These are phyloP conservation scores for Gremmenia infestans DNA, from an alignment of 2,329 filamentous ascomycete species.

Conservation along the genomic window DNA sequence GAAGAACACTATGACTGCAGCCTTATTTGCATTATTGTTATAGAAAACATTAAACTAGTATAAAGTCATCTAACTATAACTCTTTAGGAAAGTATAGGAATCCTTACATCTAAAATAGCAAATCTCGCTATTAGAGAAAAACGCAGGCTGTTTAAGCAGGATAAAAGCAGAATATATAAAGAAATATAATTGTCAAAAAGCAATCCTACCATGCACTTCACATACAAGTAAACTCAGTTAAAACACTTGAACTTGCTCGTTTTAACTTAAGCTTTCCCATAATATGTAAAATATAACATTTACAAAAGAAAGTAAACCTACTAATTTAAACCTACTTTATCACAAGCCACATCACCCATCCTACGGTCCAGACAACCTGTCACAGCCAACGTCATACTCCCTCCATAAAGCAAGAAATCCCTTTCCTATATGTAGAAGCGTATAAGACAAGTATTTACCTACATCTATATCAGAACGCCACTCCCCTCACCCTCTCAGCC, in stretches of 20 bases:
- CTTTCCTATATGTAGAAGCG: not conserved
- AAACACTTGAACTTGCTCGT: not conserved
- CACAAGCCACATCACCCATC: not conserved
- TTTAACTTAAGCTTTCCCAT: too few species aligned
- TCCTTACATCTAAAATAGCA: too few species aligned
- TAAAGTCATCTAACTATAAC: too few species aligned
- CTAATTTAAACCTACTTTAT: not conserved
- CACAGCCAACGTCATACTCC: slow-evolving; percentile 1
- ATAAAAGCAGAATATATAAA: slow-evolving; percentile 24
- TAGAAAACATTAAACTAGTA: too few species aligned
- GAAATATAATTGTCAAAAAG: not conserved
- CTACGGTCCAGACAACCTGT: not conserved
- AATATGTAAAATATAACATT: too few species aligned
- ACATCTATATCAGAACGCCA: too few species aligned
- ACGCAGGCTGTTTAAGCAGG: slow-evolving; percentile 16
- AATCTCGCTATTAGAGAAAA: too few species aligned
- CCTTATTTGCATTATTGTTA: too few species aligned
- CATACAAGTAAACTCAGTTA: not conserved
- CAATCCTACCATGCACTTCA: not conserved
- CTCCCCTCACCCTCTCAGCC: too few species aligned
- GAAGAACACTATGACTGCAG: too few species aligned
- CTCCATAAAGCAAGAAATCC: not conserved
- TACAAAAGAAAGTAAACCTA: not conserved
- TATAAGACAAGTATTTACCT: too few species aligned
- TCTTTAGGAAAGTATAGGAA: too few species aligned